phyloP scores from a whole-genome alignment of 257 asterid species.

The Solanum sejunctum region DNA sequence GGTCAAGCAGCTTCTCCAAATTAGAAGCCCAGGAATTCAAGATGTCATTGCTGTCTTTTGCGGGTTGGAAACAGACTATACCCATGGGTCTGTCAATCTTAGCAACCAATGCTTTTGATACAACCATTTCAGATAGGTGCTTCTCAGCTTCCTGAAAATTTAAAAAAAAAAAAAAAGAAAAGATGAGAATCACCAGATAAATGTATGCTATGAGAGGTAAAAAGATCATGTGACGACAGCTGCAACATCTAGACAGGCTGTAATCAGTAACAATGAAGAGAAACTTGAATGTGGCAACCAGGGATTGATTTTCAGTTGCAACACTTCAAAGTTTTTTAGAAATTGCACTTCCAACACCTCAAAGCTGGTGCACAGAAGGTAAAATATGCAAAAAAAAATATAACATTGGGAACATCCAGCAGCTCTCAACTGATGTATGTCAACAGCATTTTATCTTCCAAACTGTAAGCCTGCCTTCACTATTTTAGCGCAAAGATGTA shows the following conservation, averaged over 20 bases:
- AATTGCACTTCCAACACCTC: too few relatives aligned
- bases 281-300: neutral
- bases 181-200: neutral
- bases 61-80: constrained; percentile 56
- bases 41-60: constrained; percentile 83
- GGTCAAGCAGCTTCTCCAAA: constrained; percentile 99
- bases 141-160: constrained; percentile 69
- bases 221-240: neutral
- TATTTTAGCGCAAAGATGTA: neutral
- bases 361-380: neutral
- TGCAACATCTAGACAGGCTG: neutral
- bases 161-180: neutral
- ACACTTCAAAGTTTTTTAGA: neutral
- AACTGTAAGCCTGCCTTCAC: neutral
- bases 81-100: constrained; percentile 91
- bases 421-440: neutral
- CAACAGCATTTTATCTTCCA: neutral
- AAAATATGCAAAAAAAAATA: neutral
- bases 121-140: constrained; percentile 94
- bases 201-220: neutral
- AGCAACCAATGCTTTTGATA: constrained; percentile 72
- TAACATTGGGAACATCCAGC: neutral
- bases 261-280: neutral
- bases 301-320: neutral
- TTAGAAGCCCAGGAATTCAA: constrained; percentile 82